Percentiles rank a stretch among this genome's conserved stretches.
Conservation (phyloP, 2,329 filamentous ascomycete genomes). For the Teratosphaeriaceae sp. region DNA sequence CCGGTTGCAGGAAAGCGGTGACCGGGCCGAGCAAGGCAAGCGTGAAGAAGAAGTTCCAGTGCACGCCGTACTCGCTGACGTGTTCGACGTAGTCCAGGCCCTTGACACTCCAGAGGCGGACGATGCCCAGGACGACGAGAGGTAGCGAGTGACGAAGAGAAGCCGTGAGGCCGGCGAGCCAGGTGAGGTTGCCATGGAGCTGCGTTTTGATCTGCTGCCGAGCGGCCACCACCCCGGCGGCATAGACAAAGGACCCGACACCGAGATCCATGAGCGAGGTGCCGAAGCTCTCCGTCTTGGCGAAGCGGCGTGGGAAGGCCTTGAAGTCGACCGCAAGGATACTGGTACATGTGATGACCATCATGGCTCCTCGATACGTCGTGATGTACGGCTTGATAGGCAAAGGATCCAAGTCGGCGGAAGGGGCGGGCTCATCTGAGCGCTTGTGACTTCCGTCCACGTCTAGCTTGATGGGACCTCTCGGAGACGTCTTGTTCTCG, state of each 20-base stretch:
- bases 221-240: slow-evolving; percentile 83
- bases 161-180: slow-evolving; percentile 53
- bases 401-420: slow-evolving; percentile 42
- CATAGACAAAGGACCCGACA: slow-evolving; percentile 96
- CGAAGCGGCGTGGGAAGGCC: slow-evolving; percentile 88
- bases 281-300: slow-evolving; percentile 98
- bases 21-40: slow-evolving; percentile 83
- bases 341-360: slow-evolving; percentile 80
- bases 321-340: slow-evolving; percentile 97
- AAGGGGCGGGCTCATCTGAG: slow-evolving; percentile 15
- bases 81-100: slow-evolving; percentile 94
- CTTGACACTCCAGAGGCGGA: slow-evolving; percentile 84
- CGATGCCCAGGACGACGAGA: slow-evolving; percentile 68
- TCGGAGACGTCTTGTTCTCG: slow-evolving; percentile 25
- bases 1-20: slow-evolving; percentile 71
- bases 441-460: slow-evolving; percentile 16
- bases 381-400: slow-evolving; percentile 90
- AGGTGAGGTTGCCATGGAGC: slow-evolving; percentile 33
- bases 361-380: slow-evolving; percentile 83
- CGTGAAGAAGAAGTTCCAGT: slow-evolving; percentile 99
- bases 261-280: slow-evolving; percentile 98
- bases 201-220: slow-evolving; percentile 66
- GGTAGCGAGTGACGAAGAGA: slow-evolving; percentile 78
- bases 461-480: slow-evolving; percentile 14
- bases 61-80: slow-evolving; percentile 93